Evolutionary conservation across 2,329 filamentous ascomycete species (phyloP), one percentile per base, ranked within the genome.

Genomic region (Botrytis sinoallii): DNA sequence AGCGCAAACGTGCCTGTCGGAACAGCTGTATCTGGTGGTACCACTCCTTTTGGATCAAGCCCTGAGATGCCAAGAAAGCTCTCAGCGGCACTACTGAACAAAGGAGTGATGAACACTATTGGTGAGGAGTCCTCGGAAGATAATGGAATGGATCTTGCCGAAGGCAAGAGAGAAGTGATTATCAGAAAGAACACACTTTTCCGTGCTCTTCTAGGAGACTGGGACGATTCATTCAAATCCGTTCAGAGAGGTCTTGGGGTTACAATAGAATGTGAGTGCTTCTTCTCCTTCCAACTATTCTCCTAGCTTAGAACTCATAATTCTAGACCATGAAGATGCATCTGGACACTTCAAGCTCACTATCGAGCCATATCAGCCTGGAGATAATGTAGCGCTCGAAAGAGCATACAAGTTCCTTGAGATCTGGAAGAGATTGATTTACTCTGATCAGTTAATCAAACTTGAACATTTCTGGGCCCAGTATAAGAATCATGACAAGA

Each of bases 351-450:
- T 57, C 18, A 69, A 22, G n/a, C n/a, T 69, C 12, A 69, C 10
- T 20, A 44, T 69, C 55, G 66, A 69, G 35, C 48, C 66, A 69
- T 69, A 69, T 4, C 35, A 57, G 29, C 66, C 48, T 1, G 66
- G 66, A 57, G 66, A 69, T 38, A 25, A 44, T 10, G 66, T 38
- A 57, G 66, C 66, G 22, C 38, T 69, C 18, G 48, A 69, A 12
- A 57, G 32, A 69, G 66, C 66, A 4, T 9, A 69, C n/a, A 57
- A 32, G 22, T 57, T 69, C 12, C 25, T 69, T 32, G 66, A 57
- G 14, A 32, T 69, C 20, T 69, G 66, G 66, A 69, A 69, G 35
- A 69, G n/a, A 25, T 29, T 69, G 48, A 69, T 69, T 44, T 57
- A 57, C 48, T 69, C 66, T 57, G 48, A 69, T 57, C 48, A 69